Base-by-base conservation (phyloP, 345 rosid species). In the Pistacia integerrima region DNA sequence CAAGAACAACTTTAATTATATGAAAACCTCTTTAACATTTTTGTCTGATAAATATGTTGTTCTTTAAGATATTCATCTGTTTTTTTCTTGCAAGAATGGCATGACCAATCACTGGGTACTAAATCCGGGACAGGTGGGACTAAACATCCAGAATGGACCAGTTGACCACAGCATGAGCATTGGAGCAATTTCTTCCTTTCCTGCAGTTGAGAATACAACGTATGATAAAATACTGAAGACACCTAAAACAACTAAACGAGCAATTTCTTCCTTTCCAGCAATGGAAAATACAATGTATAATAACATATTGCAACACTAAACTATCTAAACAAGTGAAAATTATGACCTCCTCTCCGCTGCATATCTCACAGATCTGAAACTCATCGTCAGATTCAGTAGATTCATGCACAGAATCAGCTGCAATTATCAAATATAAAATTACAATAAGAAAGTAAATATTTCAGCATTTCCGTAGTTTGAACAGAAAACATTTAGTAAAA, bases 341-440 rank as follows among this genome's bases (percentile, higher is more conserved):
- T 44, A 65, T 79, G 89, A 95, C 99, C 97, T 88, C 97, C 86
- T 96, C 99, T 74, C 78, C 71, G 74, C 85, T 96, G 93, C 98
- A 96, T 72, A 96, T 88, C 80, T 86, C 94, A 81, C 99, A 96
- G 65, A 96, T 93, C 86, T 93, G 99, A 90, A 93, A 96, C 87
- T 96, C 99, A 30, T 96, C 99, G 88, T 93, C 97, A 49, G 99
- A 96, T 85, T 92, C 99, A 67, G 87, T 77, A 75, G 98, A 92
- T 64, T 91, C 97, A 28, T 81, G 86, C 14, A 78, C 91, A 83
- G 99, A 90, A 61, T 90, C 98, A 81, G 89, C 99, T 95, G 90
- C 89, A 85, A 79, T 70, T 57, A 77, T 72, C 55, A 82, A 56
- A 69, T 28, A 64, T 38, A 2, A 25, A 51, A 65, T 66, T n/a